Conservation (phyloP, 805 yeast genomes). For the Sugiyamaella valdiviana region DNA sequence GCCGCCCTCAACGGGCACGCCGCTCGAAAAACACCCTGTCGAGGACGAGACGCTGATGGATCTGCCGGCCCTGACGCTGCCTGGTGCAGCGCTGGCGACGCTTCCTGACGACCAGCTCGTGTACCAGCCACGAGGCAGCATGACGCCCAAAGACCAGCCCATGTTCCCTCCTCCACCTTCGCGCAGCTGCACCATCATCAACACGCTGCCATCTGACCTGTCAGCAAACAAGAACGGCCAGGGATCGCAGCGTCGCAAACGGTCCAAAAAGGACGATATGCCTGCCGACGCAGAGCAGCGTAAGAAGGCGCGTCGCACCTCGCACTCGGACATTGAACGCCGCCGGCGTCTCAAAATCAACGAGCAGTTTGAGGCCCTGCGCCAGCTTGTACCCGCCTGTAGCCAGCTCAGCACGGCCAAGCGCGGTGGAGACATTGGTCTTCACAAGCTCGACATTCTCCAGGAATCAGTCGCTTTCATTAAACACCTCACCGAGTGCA, state of each 20-base stretch:
- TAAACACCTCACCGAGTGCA: conserved; percentile 44
- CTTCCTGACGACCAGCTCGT: conserved; percentile 6
- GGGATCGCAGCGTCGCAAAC: conserved; percentile 1
- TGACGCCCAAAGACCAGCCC: not conserved
- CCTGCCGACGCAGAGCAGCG: conserved; percentile 32
- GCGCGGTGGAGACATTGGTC: conserved; percentile 45
- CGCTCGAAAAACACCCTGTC: conserved; percentile 2
- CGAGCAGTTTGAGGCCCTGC: conserved; percentile 75
- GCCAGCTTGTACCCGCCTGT: conserved; percentile 74
- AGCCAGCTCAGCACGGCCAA: conserved; percentile 38
- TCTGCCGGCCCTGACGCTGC: conserved; percentile 13
- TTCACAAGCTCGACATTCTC: conserved; percentile 74
- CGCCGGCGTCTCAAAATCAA: conserved; percentile 73
- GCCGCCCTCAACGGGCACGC: conserved; percentile 7
- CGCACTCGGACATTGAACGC: conserved; percentile 76
- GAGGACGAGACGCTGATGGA: not conserved
- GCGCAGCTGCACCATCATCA: conserved; percentile 15
- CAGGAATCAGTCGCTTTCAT: conserved; percentile 82
- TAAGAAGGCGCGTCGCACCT: conserved; percentile 45
- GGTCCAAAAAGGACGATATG: conserved; percentile 8
- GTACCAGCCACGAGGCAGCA: conserved; percentile 4
- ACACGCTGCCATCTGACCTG: conserved; percentile 8
- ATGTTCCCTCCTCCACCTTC: conserved; percentile 18
- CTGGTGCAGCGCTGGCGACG: conserved; percentile 11
- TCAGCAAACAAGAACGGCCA: not conserved